Percentiles rank a stretch among this genome's conserved stretches.
Conservation (phyloP, 208 protist genomes). For the Tritrichomonas musculus region DNA sequence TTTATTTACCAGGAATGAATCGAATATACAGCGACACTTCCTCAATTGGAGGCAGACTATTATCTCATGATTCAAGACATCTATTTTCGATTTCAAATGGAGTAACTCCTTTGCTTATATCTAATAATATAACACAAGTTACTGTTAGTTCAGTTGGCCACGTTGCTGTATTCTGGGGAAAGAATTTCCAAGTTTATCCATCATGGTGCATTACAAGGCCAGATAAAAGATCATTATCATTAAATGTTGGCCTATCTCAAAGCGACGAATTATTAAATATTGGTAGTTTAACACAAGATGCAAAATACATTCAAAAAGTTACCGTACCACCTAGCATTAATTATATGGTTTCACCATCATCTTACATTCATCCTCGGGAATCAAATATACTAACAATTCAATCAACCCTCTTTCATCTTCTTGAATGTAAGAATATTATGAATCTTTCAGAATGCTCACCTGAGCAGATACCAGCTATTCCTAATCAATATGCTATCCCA, state of each 20-base stretch:
- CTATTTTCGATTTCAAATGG: neutral
- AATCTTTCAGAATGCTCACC: neutral
- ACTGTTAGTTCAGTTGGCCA: neutral
- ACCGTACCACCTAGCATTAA: neutral
- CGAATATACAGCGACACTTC: neutral
- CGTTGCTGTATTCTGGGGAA: neutral
- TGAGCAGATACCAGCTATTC: constrained; percentile 9
- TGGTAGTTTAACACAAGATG: neutral
- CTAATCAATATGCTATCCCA: neutral
- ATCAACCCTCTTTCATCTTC: neutral
- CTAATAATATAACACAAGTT: neutral
- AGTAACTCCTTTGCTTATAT: neutral
- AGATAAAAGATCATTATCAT: neutral
- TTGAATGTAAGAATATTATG: neutral
- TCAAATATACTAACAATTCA: neutral
- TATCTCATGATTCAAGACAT: neutral
- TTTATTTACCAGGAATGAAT: neutral
- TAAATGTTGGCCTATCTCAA: neutral
- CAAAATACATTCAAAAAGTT: neutral
- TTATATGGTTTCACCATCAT: neutral
- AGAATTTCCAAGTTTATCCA: neutral
- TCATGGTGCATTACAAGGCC: neutral
- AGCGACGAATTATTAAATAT: neutral
- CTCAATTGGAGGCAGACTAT: neutral
- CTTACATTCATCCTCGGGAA: neutral